phyloP scores from a whole-genome alignment of 1,284 basidiomycete species.

The Inonotus obliquus region DNA sequence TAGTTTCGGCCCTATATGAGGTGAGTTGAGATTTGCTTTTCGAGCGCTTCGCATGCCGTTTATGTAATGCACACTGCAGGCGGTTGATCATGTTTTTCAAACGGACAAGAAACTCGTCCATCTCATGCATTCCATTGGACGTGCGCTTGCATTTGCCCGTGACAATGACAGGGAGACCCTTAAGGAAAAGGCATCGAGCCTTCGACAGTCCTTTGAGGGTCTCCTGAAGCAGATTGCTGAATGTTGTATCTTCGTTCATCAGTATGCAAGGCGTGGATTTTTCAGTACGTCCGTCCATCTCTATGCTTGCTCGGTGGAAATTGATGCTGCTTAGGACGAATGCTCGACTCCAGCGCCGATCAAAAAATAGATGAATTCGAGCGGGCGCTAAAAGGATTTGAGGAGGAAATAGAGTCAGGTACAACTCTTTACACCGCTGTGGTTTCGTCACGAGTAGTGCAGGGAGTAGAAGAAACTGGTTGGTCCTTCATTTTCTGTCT shows the following conservation, averaged over 20 bases:
- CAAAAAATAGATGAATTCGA: background rate
- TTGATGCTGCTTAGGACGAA: background rate
- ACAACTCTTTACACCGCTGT: background rate
- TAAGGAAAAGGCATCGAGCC: background rate
- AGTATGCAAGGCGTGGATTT: constrained; percentile 10
- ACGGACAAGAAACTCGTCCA: background rate
- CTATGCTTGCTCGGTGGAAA: background rate
- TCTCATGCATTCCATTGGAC: constrained; percentile 10
- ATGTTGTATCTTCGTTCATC: constrained; percentile 12
- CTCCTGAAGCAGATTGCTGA: constrained; percentile 12
- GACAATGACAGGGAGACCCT: background rate
- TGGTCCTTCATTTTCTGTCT: background rate
- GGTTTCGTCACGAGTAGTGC: background rate
- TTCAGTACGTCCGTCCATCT: background rate
- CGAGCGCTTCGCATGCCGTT: background rate
- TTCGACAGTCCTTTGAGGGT: background rate
- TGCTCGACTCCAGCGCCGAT: background rate
- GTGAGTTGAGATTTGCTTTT: background rate
- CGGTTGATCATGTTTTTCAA: background rate
- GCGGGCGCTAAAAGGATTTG: background rate
- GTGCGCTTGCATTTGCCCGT: background rate
- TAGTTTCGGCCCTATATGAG: background rate
- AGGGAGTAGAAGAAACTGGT: background rate
- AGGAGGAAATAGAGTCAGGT: background rate
- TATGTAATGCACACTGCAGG: background rate